Percentiles rank a stretch among this genome's conserved stretches.
phyloP scores from a whole-genome alignment of 2,329 filamentous ascomycete species.

The Fusarium vanettenii region DNA sequence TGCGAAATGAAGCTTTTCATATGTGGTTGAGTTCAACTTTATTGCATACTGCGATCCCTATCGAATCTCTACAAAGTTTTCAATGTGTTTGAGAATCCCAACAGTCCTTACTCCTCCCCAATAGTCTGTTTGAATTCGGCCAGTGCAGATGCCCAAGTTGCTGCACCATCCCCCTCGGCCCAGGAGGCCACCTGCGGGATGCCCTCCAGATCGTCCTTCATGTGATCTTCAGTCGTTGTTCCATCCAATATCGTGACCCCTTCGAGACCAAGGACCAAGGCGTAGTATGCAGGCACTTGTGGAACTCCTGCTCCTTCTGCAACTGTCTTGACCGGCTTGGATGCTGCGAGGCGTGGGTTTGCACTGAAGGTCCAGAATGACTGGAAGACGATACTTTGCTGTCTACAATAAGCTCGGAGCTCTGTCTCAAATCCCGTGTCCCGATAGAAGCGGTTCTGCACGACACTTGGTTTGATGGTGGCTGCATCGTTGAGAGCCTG shows the following conservation, averaged over 20 bases:
- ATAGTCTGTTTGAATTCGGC: conserved; percentile 58
- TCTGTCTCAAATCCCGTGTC: conserved; percentile 68
- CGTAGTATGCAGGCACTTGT: conserved; percentile 57
- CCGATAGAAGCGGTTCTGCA: conserved; percentile 81
- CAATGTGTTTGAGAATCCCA: background rate
- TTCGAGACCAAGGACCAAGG: conserved; percentile 60
- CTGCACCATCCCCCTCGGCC: conserved; percentile 56
- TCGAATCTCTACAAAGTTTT: background rate
- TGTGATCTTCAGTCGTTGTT: conserved; percentile 58
- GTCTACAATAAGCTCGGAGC: conserved; percentile 65
- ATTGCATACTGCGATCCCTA: background rate
- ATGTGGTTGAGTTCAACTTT: background rate
- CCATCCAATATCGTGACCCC: conserved; percentile 58
- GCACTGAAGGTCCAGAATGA: conserved; percentile 66
- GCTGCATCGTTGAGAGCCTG: conserved; percentile 60
- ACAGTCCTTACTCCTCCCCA: conserved; percentile 31
- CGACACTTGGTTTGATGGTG: conserved; percentile 62
- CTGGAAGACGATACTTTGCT: conserved; percentile 59
- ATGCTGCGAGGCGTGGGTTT: conserved; percentile 54
- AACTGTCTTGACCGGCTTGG: conserved; percentile 61
- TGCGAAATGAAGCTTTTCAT: background rate
- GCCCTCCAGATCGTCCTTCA: conserved; percentile 62
- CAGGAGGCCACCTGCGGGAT: conserved; percentile 54
- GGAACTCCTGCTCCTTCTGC: conserved; percentile 54
- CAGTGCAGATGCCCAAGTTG: conserved; percentile 62